Evolutionary conservation across 495 filamentous ascomycete genomes (phyloP).

Genomic region (Rostrohypoxylon terebratum): DNA sequence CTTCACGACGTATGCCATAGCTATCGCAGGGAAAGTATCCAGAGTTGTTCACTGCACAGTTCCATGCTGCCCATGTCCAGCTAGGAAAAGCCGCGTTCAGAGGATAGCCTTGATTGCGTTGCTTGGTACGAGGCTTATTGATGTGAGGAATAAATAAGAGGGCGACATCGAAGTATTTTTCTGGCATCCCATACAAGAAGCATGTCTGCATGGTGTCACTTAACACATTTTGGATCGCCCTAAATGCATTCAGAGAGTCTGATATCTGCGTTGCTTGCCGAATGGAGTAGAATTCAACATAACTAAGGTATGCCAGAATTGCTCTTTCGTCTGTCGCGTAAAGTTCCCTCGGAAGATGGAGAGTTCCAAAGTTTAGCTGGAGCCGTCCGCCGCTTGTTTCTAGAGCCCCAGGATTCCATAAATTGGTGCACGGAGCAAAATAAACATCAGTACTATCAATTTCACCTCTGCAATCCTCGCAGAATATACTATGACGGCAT

Average conservation of each 20-base stretch:
- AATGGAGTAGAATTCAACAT: background rate
- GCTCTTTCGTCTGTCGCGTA: background rate
- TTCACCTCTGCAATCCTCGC: slow-evolving; percentile 35
- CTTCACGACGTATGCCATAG: background rate
- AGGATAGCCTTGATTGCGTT: background rate
- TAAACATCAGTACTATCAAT: background rate
- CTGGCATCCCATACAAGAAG: background rate
- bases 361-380: background rate
- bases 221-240: slow-evolving; percentile 1
- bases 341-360: background rate
- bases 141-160: background rate
- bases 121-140: background rate
- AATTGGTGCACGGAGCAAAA: background rate
- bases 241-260: background rate
- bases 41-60: background rate
- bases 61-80: background rate
- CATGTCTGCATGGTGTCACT: background rate
- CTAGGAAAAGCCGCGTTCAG: background rate
- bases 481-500: slow-evolving; percentile 51
- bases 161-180: background rate
- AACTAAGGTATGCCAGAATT: background rate
- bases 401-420: background rate
- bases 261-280: background rate
- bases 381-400: background rate
- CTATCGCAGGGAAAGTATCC: background rate